Evolutionary conservation across 192 early-diverging fungal genomes (phyloP).

Genomic region (Backusella macrospora): DNA sequence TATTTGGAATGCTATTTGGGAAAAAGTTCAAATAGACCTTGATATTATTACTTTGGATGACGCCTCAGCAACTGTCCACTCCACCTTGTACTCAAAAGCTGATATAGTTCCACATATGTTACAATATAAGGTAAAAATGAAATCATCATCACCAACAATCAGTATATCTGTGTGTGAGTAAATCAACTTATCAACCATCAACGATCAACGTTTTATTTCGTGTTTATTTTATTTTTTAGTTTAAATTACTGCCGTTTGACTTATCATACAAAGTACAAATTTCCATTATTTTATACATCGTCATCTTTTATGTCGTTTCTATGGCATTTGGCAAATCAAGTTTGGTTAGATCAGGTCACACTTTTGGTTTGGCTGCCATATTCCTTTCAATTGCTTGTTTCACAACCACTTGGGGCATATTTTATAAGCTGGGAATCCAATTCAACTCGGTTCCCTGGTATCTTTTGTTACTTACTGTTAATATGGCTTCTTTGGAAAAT

Average conservation of each 20-base stretch:
- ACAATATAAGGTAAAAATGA: constrained; percentile 23
- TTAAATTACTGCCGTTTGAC: constrained; percentile 27
- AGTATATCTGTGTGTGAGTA: neutral
- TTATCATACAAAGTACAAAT: constrained; percentile 43
- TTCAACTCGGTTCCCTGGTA: constrained; percentile 69
- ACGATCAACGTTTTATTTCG: neutral
- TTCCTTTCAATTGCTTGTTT: constrained; percentile 66
- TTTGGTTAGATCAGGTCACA: constrained; percentile 79
- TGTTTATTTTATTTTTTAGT: neutral
- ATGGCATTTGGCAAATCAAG: constrained; percentile 64
- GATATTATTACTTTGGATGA: neutral
- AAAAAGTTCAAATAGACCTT: neutral
- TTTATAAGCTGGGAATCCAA: constrained; percentile 61
- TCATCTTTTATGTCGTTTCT: constrained; percentile 74
- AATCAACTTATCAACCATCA: neutral
- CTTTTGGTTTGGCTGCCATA: constrained; percentile 68
- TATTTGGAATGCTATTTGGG: constrained; percentile 33
- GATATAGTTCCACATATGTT: constrained; percentile 13
- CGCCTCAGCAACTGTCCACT: neutral
- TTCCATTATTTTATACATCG: constrained; percentile 58
- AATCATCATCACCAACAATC: neutral
- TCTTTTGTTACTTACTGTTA: constrained; percentile 67
- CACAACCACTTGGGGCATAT: constrained; percentile 67
- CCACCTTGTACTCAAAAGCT: neutral
- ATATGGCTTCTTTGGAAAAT: constrained; percentile 76